These are phyloP conservation scores for Metarhizium guizhouense DNA, from an alignment of 2,329 filamentous ascomycete species.

Conservation along the genomic window DNA sequence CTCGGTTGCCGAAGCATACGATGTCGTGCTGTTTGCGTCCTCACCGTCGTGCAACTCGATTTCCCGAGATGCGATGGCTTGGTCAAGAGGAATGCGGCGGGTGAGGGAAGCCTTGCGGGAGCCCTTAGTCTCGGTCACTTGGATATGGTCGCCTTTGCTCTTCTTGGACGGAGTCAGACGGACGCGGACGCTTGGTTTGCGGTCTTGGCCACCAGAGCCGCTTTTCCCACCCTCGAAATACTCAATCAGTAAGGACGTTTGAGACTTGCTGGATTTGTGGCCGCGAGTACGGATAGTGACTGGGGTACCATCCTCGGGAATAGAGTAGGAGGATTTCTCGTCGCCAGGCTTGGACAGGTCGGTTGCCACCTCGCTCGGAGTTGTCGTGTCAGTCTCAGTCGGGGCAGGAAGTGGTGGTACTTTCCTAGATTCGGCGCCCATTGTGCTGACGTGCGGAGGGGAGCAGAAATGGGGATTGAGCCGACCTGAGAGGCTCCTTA, in stretches of 20 bases:
- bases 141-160: slow-evolving; percentile 64
- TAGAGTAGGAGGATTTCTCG: slow-evolving; percentile 66
- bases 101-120: slow-evolving; percentile 55
- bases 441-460: slow-evolving; percentile 25
- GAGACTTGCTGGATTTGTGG: slow-evolving; percentile 54
- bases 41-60: slow-evolving; percentile 39
- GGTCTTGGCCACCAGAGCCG: slow-evolving; percentile 46
- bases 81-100: slow-evolving; percentile 44
- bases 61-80: slow-evolving; percentile 30
- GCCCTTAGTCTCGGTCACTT: slow-evolving; percentile 75
- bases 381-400: slow-evolving; percentile 61
- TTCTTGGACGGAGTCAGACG: slow-evolving; percentile 72
- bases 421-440: slow-evolving; percentile 48
- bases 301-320: slow-evolving; percentile 80
- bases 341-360: slow-evolving; percentile 61
- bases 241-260: slow-evolving; percentile 88
- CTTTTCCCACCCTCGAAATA: slow-evolving; percentile 80
- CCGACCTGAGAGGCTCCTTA: not conserved
- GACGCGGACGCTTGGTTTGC: slow-evolving; percentile 72
- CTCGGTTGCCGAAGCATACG: slow-evolving; percentile 69
- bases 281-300: slow-evolving; percentile 80
- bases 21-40: slow-evolving; percentile 60
- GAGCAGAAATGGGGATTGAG: not conserved
- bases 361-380: slow-evolving; percentile 52
- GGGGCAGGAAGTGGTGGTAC: slow-evolving; percentile 66